phyloP scores from a whole-genome alignment of 164 flowering plant genomes.

The Vitis rupestris region DNA sequence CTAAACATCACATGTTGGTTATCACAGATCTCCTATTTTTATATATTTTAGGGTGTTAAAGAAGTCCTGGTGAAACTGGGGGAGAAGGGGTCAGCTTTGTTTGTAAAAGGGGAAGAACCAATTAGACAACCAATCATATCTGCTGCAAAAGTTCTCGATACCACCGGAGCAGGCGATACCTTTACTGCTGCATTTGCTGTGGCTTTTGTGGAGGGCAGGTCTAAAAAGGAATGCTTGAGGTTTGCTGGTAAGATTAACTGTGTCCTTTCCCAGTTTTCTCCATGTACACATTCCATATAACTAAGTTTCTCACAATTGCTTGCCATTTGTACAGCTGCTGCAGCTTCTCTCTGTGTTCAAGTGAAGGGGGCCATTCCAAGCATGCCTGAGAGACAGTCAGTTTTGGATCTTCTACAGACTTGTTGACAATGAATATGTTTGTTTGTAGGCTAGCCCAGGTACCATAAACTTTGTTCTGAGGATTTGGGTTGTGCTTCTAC shows the following conservation, averaged over 20 bases:
- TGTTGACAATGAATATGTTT: conserved; percentile 19
- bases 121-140: conserved; percentile 67
- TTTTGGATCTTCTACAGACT: conserved; percentile 65
- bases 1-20: background rate
- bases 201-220: conserved; percentile 84
- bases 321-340: conserved; percentile 69
- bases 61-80: conserved; percentile 95
- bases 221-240: conserved; percentile 66
- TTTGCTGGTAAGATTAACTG: conserved; percentile 70
- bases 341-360: conserved; percentile 98
- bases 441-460: too few species aligned
- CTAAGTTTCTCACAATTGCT: background rate
- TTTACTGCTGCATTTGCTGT: conserved; percentile 97
- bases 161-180: conserved; percentile 99
- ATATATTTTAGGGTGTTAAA: conserved; percentile 69
- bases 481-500: too few species aligned
- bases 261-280: background rate
- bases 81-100: conserved; percentile 80
- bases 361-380: conserved; percentile 98
- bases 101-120: conserved; percentile 77
- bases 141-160: conserved; percentile 70
- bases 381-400: conserved; percentile 91
- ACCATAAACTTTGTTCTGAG: too few species aligned
- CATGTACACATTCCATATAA: background rate
- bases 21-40: background rate